phyloP scores from a whole-genome alignment of 768 basidiomycete species.

The Antrodiella citrinella region DNA sequence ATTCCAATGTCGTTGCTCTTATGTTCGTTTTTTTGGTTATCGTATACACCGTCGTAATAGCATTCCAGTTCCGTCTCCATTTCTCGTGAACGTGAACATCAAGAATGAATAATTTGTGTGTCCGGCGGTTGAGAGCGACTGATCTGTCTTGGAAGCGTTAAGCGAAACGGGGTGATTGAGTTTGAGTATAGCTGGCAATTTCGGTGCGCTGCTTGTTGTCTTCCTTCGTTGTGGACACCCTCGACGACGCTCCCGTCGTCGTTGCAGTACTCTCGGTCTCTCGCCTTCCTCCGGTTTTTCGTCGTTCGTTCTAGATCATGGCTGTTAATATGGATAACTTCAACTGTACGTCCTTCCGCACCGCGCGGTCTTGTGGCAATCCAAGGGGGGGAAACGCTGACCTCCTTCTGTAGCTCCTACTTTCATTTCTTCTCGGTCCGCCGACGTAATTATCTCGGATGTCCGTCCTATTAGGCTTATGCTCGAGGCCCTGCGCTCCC shows the following conservation, averaged over 20 bases:
- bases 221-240: background rate
- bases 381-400: background rate
- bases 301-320: constrained; percentile 3
- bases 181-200: background rate
- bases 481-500: constrained; percentile 62
- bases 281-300: background rate
- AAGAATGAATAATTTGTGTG: too few relatives aligned
- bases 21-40: too few relatives aligned
- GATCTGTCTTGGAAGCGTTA: too few relatives aligned
- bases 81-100: too few relatives aligned
- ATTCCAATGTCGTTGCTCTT: too few relatives aligned
- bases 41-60: too few relatives aligned
- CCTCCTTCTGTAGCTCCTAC: constrained; percentile 37
- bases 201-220: background rate
- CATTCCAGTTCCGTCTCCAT: too few relatives aligned
- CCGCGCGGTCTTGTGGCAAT: background rate
- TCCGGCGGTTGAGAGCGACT: too few relatives aligned
- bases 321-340: constrained; percentile 2
- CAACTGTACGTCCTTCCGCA: background rate
- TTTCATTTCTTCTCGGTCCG: constrained; percentile 78
- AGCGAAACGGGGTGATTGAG: background rate
- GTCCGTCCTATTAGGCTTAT: constrained; percentile 86
- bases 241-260: background rate
- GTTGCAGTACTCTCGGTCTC: background rate
- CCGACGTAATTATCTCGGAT: constrained; percentile 88